Evolutionary conservation across 1,284 basidiomycete species (phyloP), one percentile per base, ranked within the genome.

Genomic region (Anthracocystis walkeri): DNA sequence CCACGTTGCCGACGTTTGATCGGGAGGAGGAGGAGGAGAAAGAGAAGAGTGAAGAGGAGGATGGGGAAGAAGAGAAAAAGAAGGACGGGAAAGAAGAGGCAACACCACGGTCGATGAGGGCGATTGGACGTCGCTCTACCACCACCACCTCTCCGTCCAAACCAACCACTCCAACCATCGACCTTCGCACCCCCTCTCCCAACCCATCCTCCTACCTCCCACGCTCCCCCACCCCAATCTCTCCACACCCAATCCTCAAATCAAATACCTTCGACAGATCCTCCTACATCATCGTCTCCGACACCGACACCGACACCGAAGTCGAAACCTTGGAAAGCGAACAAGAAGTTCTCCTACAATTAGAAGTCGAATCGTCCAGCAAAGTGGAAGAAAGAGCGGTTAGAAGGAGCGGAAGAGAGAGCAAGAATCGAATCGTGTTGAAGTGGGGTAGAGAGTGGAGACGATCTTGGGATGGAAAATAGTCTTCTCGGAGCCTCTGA

Each of bases 1-100:
- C 12, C 8, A 49, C 74, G 0, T 55, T 78, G 27, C 76, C 76
- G 2, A 55, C 54, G 0, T 72, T 70, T 21, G 51, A 71, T n/a
- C 41, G 59, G n/a, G 60, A 75, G 2, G 27, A 51, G 2, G 49
- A 52, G 18, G 33, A 45, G 8, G 33, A 31, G 4, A 40, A 65
- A 8, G 33, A 21, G 7, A n/a, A 10, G 4, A 7, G 14, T 4
- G 41, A 42, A n/a, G n/a, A 44, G 7, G 42, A 57, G 8, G 49
- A 40, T 4, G 18, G 35, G 8, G 55, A 53, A 20, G 41, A 14
- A 7, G 31, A 50, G 49, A 18, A 44, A 21, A 50, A 31, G 23
- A 44, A 20, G 2, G n/a, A n/a, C n/a, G n/a, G n/a, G n/a, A 50
- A 55, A 23, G 60, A 33, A 10, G 27, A 23, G 42, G 20, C 29